Conservation (phyloP, 1,284 basidiomycete species). For the Mycosarcoma maydis region DNA sequence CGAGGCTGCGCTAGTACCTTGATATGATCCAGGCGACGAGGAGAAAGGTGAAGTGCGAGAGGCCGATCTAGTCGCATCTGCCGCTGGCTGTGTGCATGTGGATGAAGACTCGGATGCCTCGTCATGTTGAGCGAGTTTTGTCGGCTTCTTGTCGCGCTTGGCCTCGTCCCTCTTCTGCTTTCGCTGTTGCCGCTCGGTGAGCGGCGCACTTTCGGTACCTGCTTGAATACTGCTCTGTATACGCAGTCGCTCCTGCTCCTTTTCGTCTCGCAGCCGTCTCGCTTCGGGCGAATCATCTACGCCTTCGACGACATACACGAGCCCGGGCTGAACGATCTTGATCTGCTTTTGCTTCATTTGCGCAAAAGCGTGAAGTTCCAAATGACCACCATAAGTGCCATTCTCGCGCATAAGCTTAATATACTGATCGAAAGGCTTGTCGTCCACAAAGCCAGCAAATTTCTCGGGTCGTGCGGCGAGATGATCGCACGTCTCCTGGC, state of each 20-base stretch:
- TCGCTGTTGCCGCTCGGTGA: conserved; percentile 41
- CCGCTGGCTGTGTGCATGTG: conserved; percentile 1
- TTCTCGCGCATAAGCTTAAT: conserved; percentile 60
- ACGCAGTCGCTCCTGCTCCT: conserved; percentile 46
- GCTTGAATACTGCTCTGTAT: conserved; percentile 36
- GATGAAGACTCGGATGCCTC: conserved; percentile 12
- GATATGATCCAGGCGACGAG: conserved; percentile 3
- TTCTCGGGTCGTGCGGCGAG: conserved; percentile 76
- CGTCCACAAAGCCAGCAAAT: conserved; percentile 88
- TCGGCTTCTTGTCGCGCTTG: conserved; percentile 24
- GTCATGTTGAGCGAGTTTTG: background rate
- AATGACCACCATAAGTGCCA: conserved; percentile 89
- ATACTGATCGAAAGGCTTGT: conserved; percentile 70
- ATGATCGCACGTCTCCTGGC: conserved; percentile 79
- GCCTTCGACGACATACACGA: conserved; percentile 65
- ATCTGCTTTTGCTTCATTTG: conserved; percentile 80
- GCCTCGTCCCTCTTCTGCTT: conserved; percentile 40
- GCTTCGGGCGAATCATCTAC: conserved; percentile 65
- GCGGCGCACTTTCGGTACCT: conserved; percentile 33
- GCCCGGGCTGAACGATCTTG: conserved; percentile 88
- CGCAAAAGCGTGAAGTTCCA: conserved; percentile 88
- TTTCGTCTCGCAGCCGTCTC: conserved; percentile 31
- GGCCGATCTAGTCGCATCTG: background rate
- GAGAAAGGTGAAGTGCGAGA: background rate
- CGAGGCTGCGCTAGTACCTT: background rate